These are phyloP conservation scores for Aureobasidium sp. DNA, from an alignment of 2,329 filamentous ascomycete species.

Conservation along the genomic window DNA sequence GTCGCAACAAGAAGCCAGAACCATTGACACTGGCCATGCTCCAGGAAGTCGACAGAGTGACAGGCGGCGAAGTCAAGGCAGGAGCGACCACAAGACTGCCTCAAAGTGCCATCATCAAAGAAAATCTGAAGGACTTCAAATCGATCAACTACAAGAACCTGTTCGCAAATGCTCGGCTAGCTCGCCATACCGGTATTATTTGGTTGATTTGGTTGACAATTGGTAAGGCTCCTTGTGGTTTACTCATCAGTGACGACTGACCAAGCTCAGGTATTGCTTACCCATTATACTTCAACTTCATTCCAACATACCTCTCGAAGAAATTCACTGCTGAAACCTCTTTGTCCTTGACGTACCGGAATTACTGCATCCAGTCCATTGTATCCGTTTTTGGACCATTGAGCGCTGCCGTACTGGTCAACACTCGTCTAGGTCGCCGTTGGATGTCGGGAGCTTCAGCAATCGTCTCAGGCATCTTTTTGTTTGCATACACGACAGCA, in stretches of 20 bases:
- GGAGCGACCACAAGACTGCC: not conserved
- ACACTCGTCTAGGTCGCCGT: not conserved
- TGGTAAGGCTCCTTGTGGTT: not conserved
- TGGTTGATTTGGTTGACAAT: not conserved
- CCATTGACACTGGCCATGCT: not conserved
- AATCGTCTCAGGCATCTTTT: not conserved
- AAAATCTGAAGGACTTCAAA: not conserved
- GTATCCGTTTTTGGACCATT: not conserved
- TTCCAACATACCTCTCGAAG: not conserved
- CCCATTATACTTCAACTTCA: conserved; percentile 1
- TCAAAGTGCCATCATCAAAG: not conserved
- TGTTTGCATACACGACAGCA: not conserved
- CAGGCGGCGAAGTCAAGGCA: not conserved
- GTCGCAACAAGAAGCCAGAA: not conserved
- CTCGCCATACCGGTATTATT: not conserved
- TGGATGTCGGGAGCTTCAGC: conserved; percentile 1
- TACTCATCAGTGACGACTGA: not conserved
- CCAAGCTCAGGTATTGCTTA: not conserved
- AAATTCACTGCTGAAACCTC: not conserved
- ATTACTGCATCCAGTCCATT: not conserved
- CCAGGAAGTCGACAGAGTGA: not conserved
- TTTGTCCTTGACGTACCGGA: not conserved
- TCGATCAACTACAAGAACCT: not conserved
- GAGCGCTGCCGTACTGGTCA: not conserved
- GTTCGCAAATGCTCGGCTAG: not conserved